A percentile compares a stretch with the other conserved stretches of the same genome.
These are phyloP conservation scores for Pyricularia pennisetigena DNA, from an alignment of 2,329 filamentous ascomycete genomes.

Conservation along the genomic window DNA sequence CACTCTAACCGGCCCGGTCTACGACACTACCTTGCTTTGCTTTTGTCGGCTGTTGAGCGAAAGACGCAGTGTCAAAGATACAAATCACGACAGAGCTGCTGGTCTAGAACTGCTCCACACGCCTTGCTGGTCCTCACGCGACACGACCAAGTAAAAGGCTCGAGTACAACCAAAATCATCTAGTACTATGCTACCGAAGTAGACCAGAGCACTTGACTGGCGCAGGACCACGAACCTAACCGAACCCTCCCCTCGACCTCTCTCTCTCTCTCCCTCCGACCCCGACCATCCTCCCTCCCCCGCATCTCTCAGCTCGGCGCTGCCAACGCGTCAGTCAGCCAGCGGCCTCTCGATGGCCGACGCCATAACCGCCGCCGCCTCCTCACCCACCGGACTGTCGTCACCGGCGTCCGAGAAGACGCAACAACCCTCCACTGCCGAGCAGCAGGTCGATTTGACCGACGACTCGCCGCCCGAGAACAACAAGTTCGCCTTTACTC, in stretches of 20 bases:
- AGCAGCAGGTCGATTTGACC: neutral
- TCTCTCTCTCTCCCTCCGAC: neutral
- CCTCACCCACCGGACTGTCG: neutral
- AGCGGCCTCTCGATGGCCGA: neutral
- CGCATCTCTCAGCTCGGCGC: neutral
- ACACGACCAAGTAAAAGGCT: too few relatives aligned
- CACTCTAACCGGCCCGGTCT: neutral
- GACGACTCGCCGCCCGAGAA: slow-evolving; percentile 2
- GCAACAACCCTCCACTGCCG: neutral
- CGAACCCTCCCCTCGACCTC: too few relatives aligned
- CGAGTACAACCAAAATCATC: too few relatives aligned
- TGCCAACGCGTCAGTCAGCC: neutral
- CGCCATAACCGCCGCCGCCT: neutral
- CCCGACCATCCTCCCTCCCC: neutral
- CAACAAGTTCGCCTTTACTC: slow-evolving; percentile 6
- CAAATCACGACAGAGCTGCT: neutral
- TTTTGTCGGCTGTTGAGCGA: neutral
- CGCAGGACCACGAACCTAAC: neutral
- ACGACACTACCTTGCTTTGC: too few relatives aligned
- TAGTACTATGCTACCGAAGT: neutral
- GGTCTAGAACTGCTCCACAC: neutral
- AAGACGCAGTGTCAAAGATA: neutral
- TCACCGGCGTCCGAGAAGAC: neutral
- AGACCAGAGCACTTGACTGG: neutral
- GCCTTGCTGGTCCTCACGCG: too few relatives aligned